Conservation (phyloP, 2,329 filamentous ascomycete species). For the Alternaria conjuncta region DNA sequence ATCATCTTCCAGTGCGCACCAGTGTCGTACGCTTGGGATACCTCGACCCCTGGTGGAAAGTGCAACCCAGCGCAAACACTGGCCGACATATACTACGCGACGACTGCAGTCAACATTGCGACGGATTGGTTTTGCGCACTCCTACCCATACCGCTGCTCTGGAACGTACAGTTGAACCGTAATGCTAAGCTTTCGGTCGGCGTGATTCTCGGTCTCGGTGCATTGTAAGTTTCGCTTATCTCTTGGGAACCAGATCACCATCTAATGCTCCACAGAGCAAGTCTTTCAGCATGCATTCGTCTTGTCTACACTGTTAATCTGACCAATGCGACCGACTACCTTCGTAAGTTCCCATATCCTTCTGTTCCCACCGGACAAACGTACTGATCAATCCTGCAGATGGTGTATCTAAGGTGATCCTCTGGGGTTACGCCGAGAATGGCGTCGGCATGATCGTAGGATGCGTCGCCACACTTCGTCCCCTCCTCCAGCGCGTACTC, state of each 20-base stretch:
- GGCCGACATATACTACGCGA: constrained; percentile 12
- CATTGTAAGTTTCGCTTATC: constrained; percentile 13
- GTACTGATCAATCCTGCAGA: not conserved
- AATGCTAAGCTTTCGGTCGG: constrained; percentile 15
- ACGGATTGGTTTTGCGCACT: constrained; percentile 14
- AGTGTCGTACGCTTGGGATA: constrained; percentile 12
- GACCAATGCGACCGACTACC: constrained; percentile 7
- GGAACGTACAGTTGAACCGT: constrained; percentile 13
- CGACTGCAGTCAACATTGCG: constrained; percentile 12
- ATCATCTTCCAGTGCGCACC: constrained; percentile 12
- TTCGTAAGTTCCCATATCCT: not conserved
- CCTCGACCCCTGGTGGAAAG: constrained; percentile 10
- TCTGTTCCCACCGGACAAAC: not conserved
- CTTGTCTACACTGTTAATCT: constrained; percentile 12
- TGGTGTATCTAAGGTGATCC: constrained; percentile 9
- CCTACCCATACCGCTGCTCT: constrained; percentile 10
- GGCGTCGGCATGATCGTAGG: constrained; percentile 12
- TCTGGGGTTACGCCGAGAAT: constrained; percentile 13
- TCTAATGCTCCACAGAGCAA: constrained; percentile 4
- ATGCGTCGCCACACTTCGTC: constrained; percentile 13
- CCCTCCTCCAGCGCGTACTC: constrained; percentile 12
- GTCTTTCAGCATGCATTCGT: constrained; percentile 13
- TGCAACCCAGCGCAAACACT: constrained; percentile 10
- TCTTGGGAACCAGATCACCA: constrained; percentile 1
- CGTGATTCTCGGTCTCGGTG: constrained; percentile 14